Base-by-base conservation (phyloP, 2,329 filamentous ascomycete species). In the Xylaria sp. region DNA sequence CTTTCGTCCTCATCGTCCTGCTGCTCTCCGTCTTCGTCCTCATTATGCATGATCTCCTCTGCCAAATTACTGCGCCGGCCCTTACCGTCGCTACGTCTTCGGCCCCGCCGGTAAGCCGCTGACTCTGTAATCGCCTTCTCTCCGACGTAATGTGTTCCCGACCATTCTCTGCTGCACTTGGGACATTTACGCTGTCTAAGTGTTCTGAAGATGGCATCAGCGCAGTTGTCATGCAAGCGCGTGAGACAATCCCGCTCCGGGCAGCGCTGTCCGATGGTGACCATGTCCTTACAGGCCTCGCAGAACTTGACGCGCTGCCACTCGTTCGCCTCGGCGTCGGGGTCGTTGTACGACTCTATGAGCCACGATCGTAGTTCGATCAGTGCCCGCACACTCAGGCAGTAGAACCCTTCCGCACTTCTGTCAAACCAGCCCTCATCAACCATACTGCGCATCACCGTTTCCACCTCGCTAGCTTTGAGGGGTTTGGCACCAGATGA, bases 331-430 rank as follows among this genome's bases (percentile, higher is more conserved):
- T 84, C 84, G 1, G 80, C 78, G 8, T 84, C 82, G 0, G 81
- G 76, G 58, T 95, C 90, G 70, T 99, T 97, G 74, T 96, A 99
- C 34, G 88, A 91, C 56, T 90, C 89, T n/a, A 91, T 76, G 53
- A 99, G 80, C 87, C 92, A 97, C 1, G 83, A 80, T 59, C 88
- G 82, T 59, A 99, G 76, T 78, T 99, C 94, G 79, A 97, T 85
- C 66, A 99, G 76, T 1, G 86, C 88, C 7, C 93, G 83, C 2
- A 91, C 84, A 55, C 86, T 88, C 16, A 97, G 79, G 16, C 82
- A 85, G 73, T 91, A 97, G 74, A 87, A 96, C 0, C 86, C 86
- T 9, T 81, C 80, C 13, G 72, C 70, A 61, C 89, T 94, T 71
- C 85, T 84, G 72, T 93, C 87, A 58, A 99, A 82, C 91, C 94